Evolutionary conservation across 805 yeast species (phyloP).

Genomic region (Myxozyma neotropica): DNA sequence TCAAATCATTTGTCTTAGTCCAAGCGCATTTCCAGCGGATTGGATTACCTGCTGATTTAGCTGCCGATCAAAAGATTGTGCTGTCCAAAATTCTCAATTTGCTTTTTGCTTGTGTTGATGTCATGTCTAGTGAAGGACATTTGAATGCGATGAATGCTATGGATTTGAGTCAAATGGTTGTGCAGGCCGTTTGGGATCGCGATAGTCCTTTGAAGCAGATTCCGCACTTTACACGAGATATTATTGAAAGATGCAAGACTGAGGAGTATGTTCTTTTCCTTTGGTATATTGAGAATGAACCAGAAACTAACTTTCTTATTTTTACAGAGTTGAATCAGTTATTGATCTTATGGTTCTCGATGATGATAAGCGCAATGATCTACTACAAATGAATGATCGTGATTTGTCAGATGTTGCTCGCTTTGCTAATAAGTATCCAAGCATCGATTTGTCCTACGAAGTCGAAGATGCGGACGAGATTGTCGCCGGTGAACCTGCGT

Average conservation of each 20-base stretch:
- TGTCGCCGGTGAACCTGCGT: slow-evolving; percentile 53
- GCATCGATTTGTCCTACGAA: slow-evolving; percentile 65
- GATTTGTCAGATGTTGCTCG: slow-evolving; percentile 69
- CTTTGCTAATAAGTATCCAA: slow-evolving; percentile 89
- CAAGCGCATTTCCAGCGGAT: slow-evolving; percentile 82
- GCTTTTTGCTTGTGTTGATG: slow-evolving; percentile 70
- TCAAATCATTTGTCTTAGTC: slow-evolving; percentile 71
- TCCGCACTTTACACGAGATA: slow-evolving; percentile 61
- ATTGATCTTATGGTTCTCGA: slow-evolving; percentile 76
- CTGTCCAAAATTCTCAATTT: slow-evolving; percentile 54
- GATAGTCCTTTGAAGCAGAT: slow-evolving; percentile 80
- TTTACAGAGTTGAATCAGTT: slow-evolving; percentile 62
- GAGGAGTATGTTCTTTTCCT: slow-evolving; percentile 34
- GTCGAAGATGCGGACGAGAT: slow-evolving; percentile 49
- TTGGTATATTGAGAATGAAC: neutral
- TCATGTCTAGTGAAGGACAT: slow-evolving; percentile 76
- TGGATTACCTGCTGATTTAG: slow-evolving; percentile 61
- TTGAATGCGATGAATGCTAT: slow-evolving; percentile 77
- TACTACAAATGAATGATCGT: slow-evolving; percentile 57
- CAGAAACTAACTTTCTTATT: neutral
- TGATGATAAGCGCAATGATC: slow-evolving; percentile 63
- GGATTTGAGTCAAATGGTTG: slow-evolving; percentile 86
- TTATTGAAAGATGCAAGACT: slow-evolving; percentile 57
- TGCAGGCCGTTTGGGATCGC: slow-evolving; percentile 82
- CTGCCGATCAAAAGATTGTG: slow-evolving; percentile 57